Evolutionary conservation across 148 eudicot genomes (phyloP), one percentile per base, ranked within the genome.

Genomic region (Rheum nobile): DNA sequence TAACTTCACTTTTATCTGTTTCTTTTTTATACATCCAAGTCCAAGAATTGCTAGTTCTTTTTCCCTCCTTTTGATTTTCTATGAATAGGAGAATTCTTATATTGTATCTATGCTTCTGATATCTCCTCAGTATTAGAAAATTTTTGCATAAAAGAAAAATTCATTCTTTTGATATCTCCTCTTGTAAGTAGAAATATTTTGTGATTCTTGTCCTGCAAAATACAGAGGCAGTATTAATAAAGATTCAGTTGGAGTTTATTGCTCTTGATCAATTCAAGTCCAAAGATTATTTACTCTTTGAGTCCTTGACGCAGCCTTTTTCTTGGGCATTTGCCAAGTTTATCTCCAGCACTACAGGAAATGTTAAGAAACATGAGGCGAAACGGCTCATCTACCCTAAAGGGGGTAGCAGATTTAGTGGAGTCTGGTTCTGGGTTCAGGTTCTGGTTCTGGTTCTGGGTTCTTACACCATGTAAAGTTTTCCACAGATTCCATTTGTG

Each of bases 61-160:
- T 22, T 17, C 59, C 3, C 22, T 55, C 31, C 63, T 24, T 61
- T 61, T 13, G 67, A 61, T 13, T 12, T 54, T 7, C 31, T 55
- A 21, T 21, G 67, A 57, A 29, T 61, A 61, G 31, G 12, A 65
- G 21, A 65, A 32, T 17, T 31, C 41, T 37, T 34, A 65, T 17
- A 4, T 65, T 65, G 70, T 65, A 65, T 65, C 32, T 65, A 65
- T 65, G 70, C 70, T 3, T 65, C 70, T 65, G 41, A 65, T 32
- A 16, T 65, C 70, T 32, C 41, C 41, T 31, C 39, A 16, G 70
- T 16, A 65, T 2, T 65, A 65, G 39, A 32, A 65, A 10, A 14
- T 65, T 63, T 55, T 65, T 34, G 41, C 21, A 65, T 65, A 34
- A 32, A 65, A 4, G 28, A 21, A 31, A 32, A 32, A 9, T 14